Conservation (phyloP, 1,284 basidiomycete genomes). For the Rhodotorula sp. region DNA sequence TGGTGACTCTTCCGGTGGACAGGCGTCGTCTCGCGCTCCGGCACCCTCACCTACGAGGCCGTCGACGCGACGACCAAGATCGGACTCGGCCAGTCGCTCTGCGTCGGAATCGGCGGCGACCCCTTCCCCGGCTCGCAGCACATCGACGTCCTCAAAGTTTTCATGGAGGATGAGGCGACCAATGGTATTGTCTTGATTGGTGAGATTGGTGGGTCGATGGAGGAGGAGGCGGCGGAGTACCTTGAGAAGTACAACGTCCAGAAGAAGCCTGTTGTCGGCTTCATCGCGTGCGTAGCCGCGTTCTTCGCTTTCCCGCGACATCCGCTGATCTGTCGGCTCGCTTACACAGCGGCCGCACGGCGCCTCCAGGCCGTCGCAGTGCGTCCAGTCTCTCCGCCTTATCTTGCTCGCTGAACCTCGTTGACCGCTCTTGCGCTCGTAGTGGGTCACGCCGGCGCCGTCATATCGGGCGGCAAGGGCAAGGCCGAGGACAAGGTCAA, state of each 20-base stretch:
- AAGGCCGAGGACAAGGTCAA: conserved; percentile 93
- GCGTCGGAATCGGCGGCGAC: conserved; percentile 97
- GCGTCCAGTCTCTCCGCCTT: background rate
- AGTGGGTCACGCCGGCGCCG: conserved; percentile 89
- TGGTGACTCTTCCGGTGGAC: background rate
- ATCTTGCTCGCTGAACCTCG: too few species aligned
- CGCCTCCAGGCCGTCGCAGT: conserved; percentile 97
- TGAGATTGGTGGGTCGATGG: conserved; percentile 98
- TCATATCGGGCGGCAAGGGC: conserved; percentile 96
- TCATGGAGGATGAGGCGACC: conserved; percentile 89
- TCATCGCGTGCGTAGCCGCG: conserved; percentile 79
- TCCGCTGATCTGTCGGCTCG: background rate
- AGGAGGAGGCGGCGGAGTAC: conserved; percentile 93
- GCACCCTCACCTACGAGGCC: conserved; percentile 89
- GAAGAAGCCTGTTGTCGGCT: conserved; percentile 93
- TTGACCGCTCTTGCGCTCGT: background rate
- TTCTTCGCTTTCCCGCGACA: too few species aligned
- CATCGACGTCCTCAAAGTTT: conserved; percentile 92
- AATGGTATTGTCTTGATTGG: conserved; percentile 97
- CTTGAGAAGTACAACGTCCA: conserved; percentile 91
- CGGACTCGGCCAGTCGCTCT: conserved; percentile 94
- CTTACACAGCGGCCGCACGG: conserved; percentile 58
- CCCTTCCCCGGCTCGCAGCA: conserved; percentile 98
- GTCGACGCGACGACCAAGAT: conserved; percentile 84
- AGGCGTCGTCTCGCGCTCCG: conserved; percentile 95